Base-by-base conservation (phyloP, 805 yeast species). In the Schwanniomyces pseudopolymorphus region DNA sequence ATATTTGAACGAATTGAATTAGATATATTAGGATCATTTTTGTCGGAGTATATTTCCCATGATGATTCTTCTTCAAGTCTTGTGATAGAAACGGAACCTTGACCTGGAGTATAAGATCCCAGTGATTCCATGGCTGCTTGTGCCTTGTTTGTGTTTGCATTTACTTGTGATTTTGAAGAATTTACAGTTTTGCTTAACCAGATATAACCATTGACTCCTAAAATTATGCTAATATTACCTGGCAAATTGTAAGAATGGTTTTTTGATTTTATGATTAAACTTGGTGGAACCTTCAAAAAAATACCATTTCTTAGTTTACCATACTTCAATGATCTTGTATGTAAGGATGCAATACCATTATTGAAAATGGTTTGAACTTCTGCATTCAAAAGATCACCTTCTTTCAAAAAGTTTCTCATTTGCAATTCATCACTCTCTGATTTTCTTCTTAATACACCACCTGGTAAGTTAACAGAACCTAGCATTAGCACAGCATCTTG, bases 401-500 rank as follows among this genome's bases (percentile, higher is more conserved):
- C 99, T 62, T 94, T 94, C 56, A 94, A 72, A 59, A 91, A 89
- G 55, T 80, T 81, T 59, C 99, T 80, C 99, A 95, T 94, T 62
- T 92, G 96, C 53, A 94, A 75, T 69, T 94, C 99, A 70, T 94
- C 99, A 53, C 87, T 83, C 61, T 95, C 99, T 27, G 91, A 83
- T 64, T 95, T 94, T 60, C 99, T 80, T 67, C 99, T 80, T 57
- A 94, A 71, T 2, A 94, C 87, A 46, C 99, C 99, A 44, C 99
- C 99, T 1, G 99, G 99, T 51, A 94, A 75, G 64, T 94, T 94
- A 17, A 94, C 96, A 1, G 97, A 89, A 10, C 99, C 99, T 47
- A 95, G 76, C 89, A 89, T 85, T 50, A 94, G 70, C 0, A 89
- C 84, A 0, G 97, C 98, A 61, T 90, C 92, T 59, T 89, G 96